These are phyloP conservation scores for Acorus gramineus DNA, from an alignment of 106 monocot species.

Conservation along the genomic window DNA sequence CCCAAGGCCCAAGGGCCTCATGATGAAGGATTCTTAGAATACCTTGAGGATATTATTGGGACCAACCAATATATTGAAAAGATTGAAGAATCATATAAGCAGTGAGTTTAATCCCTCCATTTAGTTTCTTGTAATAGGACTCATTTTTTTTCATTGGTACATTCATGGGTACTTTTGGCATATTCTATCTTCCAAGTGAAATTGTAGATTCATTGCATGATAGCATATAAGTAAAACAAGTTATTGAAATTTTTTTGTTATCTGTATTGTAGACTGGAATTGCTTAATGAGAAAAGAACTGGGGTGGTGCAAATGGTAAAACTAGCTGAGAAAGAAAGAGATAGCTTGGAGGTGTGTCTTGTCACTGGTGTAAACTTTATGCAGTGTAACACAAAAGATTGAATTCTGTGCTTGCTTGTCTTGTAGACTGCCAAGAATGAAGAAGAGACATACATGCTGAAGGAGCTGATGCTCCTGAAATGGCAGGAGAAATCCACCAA, in stretches of 20 bases:
- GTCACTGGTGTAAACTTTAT: not conserved
- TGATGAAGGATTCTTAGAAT: constrained; percentile 97
- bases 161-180: no score
- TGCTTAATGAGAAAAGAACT: constrained; percentile 83
- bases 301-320: constrained; percentile 82
- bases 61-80: constrained; percentile 87
- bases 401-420: not conserved
- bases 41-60: constrained; percentile 96
- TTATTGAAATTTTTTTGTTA: no score
- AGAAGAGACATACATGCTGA: constrained; percentile 86
- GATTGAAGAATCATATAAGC: constrained; percentile 81
- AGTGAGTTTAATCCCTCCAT: constrained; percentile 42
- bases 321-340: constrained; percentile 90
- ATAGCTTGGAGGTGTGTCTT: constrained; percentile 63
- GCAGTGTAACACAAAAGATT: not conserved
- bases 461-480: constrained; percentile 73
- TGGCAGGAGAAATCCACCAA: constrained; percentile 86
- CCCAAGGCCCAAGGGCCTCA: constrained; percentile 91
- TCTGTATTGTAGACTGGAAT: constrained; percentile 52
- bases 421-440: constrained; percentile 82
- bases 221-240: no score
- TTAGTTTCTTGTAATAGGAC: no score
- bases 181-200: no score
- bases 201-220: no score
- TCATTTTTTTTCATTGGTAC: no score